Conservation (phyloP, 805 yeast genomes). For the Zygoascus ofunaensis region DNA sequence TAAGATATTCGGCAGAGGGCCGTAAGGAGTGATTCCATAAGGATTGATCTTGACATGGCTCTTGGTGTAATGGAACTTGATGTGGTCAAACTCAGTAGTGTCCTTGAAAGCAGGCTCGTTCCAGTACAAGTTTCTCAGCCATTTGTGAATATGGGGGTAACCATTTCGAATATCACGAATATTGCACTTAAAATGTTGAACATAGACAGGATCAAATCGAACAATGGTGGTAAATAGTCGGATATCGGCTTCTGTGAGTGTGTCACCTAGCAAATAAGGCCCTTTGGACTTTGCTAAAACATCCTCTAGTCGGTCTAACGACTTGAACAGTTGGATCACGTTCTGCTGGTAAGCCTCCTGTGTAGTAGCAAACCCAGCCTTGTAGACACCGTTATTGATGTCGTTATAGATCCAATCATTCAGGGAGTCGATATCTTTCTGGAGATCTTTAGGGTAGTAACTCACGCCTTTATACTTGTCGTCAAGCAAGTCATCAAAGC, state of each 20-base stretch:
- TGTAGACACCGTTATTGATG: constrained; percentile 90
- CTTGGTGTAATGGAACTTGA: constrained; percentile 83
- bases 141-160: constrained; percentile 68
- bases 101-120: constrained; percentile 56
- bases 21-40: constrained; percentile 71
- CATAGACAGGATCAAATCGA: constrained; percentile 88
- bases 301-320: constrained; percentile 61
- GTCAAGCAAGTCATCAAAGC: constrained; percentile 43
- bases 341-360: constrained; percentile 75
- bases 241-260: constrained; percentile 82
- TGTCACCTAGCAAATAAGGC: constrained; percentile 48
- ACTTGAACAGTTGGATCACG: constrained; percentile 51
- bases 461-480: constrained; percentile 43
- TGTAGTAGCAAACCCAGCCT: constrained; percentile 77
- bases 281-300: constrained; percentile 37
- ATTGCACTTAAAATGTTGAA: constrained; percentile 93
- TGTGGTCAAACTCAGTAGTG: constrained; percentile 83
- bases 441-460: constrained; percentile 51
- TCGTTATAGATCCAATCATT: constrained; percentile 76
- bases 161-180: constrained; percentile 67
- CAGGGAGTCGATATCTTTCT: constrained; percentile 57
- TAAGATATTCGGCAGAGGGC: constrained; percentile 73
- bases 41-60: constrained; percentile 79
- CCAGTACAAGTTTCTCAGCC: constrained; percentile 85
- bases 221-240: constrained; percentile 79